Evolutionary conservation across 2,329 filamentous ascomycete genomes (phyloP).

Genomic region (Aureobasidium subglaciale): DNA sequence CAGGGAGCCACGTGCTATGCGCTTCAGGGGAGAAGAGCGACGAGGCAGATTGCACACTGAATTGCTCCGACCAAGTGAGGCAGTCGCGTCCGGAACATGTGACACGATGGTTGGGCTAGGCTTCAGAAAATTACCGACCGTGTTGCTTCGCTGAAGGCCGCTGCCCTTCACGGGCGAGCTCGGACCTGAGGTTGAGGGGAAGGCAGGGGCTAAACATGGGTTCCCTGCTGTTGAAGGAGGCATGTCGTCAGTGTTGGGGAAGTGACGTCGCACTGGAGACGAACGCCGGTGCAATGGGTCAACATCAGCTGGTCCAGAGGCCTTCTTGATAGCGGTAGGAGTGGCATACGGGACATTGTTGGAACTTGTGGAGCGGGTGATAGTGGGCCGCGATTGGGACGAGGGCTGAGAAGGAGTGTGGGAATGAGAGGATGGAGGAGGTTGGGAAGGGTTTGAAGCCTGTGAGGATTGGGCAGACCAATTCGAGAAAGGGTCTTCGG

Average conservation of each 20-base stretch:
- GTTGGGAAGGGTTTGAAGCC: background rate
- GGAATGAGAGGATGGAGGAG: background rate
- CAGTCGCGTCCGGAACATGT: conserved; percentile 26
- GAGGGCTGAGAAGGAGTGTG: background rate
- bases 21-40: conserved; percentile 41
- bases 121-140: conserved; percentile 29
- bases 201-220: conserved; percentile 1
- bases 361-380: conserved; percentile 23
- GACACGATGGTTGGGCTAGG: conserved; percentile 18
- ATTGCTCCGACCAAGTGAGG: conserved; percentile 22
- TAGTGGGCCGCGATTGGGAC: background rate
- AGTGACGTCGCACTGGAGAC: conserved; percentile 24
- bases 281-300: conserved; percentile 41
- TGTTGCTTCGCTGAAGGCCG: conserved; percentile 40
- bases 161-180: background rate
- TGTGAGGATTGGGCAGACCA: background rate
- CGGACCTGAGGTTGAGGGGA: background rate
- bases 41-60: conserved; percentile 32
- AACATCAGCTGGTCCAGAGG: conserved; percentile 28
- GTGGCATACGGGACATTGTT: conserved; percentile 5
- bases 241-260: conserved; percentile 7
- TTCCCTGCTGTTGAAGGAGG: background rate
- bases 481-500: background rate
- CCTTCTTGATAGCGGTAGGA: background rate
- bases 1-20: conserved; percentile 29